phyloP scores from a whole-genome alignment of 306 rosid species.

The Vigna angularis region DNA sequence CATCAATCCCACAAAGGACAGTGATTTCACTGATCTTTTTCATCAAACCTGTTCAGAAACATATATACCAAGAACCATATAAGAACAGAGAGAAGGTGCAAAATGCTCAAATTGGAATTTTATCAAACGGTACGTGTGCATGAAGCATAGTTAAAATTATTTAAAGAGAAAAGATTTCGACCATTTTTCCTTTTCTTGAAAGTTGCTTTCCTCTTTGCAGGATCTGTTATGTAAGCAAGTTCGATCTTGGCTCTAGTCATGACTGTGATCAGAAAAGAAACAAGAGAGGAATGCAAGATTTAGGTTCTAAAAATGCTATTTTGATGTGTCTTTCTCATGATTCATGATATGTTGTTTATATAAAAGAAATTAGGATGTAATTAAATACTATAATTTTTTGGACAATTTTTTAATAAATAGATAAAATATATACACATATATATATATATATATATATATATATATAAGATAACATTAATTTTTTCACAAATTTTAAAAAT shows the following conservation, averaged over 20 bases:
- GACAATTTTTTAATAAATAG: too few relatives aligned
- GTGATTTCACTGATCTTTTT: slow-evolving; percentile 30
- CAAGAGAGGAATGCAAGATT: neutral
- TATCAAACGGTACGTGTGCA: neutral
- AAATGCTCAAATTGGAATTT: neutral
- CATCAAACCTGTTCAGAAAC: neutral
- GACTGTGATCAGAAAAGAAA: neutral
- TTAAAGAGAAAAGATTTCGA: neutral
- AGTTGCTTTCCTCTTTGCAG: slow-evolving; percentile 41
- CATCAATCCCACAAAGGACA: slow-evolving; percentile 39
- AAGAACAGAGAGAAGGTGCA: neutral
- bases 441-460: too few relatives aligned
- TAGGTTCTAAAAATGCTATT: neutral
- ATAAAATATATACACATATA: too few relatives aligned
- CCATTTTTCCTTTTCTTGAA: slow-evolving; percentile 40
- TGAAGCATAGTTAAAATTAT: neutral
- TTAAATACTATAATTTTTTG: too few relatives aligned
- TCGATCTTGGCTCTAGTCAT: slow-evolving; percentile 47
- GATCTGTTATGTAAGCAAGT: slow-evolving; percentile 36
- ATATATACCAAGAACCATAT: neutral
- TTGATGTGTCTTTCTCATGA: neutral
- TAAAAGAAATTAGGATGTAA: too few relatives aligned
- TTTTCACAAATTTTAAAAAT: too few relatives aligned
- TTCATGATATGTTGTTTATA: neutral
- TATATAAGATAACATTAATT: too few relatives aligned